Evolutionary conservation across 768 basidiomycete species (phyloP), one percentile per base, ranked within the genome.

Genomic region (Baorangia bicolor): DNA sequence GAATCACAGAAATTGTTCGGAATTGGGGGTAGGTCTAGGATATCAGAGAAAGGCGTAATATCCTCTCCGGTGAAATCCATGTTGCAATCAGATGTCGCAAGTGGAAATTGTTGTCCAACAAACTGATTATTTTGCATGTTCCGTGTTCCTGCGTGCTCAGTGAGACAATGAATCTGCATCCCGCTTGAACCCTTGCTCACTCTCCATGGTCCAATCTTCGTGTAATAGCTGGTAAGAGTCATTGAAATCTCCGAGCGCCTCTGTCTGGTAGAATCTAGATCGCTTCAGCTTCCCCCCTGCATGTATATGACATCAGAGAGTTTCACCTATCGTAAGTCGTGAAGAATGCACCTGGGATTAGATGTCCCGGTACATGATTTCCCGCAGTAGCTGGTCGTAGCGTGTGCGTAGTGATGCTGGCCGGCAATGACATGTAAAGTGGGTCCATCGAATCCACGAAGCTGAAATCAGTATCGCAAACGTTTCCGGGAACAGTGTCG

Each of bases 141-240:
- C n/a, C 16, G 0, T 14, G 25, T 13, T 20, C n/a, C 61, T 66
- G 34, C 21, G 12, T 37, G 25, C 18, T 30, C 31, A 3, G 25
- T 57, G 5, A 63, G 54, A 42, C n/a, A 2, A 35, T 27, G 25
- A 33, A 16, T 18, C 2, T 10, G 0, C 18, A 16, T 51, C 5
- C 13, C 7, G 4, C n/a, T 16, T 9, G n/a, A 43, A 33, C n/a
- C 3, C 8, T 10, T 28, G 5, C 61, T 60, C n/a, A 66, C 64
- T 10, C 0, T 49, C 16, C 25, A 13, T 10, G 5, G 25, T 18
- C 21, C 18, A 25, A 33, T 39, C 40, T 23, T 13, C 7, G 28
- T 35, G 18, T 3, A 0, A 12, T 18, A 5, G 1, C 10, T 27
- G 43, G 5, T 12, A 31, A 35, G 6, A 14, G 9, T 1, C 0